These are phyloP conservation scores for Fusarium sp. DNA, from an alignment of 2,329 filamentous ascomycete species.

Conservation along the genomic window DNA sequence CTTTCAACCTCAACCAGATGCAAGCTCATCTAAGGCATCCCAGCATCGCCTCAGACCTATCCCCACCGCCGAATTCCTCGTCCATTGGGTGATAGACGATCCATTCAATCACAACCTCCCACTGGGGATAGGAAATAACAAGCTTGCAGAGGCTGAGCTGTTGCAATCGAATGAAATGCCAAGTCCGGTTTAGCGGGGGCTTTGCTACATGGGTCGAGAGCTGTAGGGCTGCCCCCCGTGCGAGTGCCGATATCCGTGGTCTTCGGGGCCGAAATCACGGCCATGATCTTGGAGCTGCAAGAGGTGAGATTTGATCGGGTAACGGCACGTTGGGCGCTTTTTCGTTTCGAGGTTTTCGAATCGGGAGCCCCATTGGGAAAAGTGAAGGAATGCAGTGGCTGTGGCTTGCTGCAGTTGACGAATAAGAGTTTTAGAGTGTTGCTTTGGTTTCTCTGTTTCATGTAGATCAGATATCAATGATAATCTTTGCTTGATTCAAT, in stretches of 20 bases:
- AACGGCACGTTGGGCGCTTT: not conserved
- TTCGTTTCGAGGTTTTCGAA: not conserved
- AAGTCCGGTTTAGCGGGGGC: constrained; percentile 22
- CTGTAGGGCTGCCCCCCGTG: constrained; percentile 31
- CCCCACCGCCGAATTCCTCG: not conserved
- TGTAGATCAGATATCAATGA: not conserved
- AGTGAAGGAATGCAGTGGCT: not conserved
- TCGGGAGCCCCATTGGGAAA: not conserved
- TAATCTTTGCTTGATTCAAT: not conserved
- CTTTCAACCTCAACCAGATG: not conserved
- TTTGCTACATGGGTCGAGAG: not conserved
- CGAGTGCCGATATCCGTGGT: constrained; percentile 4
- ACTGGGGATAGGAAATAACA: not conserved
- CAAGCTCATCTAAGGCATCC: constrained; percentile 17
- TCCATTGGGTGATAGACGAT: not conserved
- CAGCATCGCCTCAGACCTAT: constrained; percentile 12
- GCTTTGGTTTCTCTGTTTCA: not conserved
- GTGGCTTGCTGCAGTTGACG: not conserved
- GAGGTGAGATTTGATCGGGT: not conserved
- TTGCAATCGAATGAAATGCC: constrained; percentile 23
- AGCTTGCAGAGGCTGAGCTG: not conserved
- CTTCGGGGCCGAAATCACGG: constrained; percentile 7
- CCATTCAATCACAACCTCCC: not conserved
- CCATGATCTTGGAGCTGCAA: not conserved
- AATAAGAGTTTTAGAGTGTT: not conserved